A percentile compares a stretch with the other conserved stretches of the same genome.
Evolutionary conservation across 2,329 filamentous ascomycete species (phyloP).

Genomic region (Chaetomium olivaceum): DNA sequence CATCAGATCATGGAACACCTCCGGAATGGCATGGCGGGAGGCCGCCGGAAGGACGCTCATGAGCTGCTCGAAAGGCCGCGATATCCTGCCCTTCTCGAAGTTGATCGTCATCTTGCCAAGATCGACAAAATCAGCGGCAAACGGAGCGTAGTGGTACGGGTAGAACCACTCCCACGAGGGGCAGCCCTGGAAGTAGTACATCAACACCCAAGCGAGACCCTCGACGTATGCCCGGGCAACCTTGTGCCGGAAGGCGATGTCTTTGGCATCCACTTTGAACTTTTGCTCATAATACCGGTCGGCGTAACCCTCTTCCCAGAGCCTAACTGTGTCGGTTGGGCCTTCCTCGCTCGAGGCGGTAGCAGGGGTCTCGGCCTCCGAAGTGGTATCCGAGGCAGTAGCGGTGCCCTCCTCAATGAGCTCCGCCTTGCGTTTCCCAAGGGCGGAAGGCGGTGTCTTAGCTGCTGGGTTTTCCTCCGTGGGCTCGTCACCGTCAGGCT

Average conservation of each 20-base stretch:
- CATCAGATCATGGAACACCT: constrained; percentile 90
- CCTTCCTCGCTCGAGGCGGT: constrained; percentile 61
- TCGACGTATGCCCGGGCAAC: constrained; percentile 92
- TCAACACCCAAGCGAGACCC: constrained; percentile 89
- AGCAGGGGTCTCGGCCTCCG: constrained; percentile 48
- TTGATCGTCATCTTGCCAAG: constrained; percentile 74
- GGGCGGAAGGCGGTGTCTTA: constrained; percentile 33
- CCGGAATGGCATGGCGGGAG: constrained; percentile 86
- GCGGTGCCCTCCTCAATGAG: constrained; percentile 62
- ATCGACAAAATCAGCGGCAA: constrained; percentile 90
- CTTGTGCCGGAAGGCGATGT: constrained; percentile 82
- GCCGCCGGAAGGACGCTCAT: constrained; percentile 97
- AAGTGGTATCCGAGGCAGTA: constrained; percentile 59
- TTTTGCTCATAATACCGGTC: constrained; percentile 98
- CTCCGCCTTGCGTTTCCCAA: constrained; percentile 73
- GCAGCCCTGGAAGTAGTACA: constrained; percentile 98
- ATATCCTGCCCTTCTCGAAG: constrained; percentile 83
- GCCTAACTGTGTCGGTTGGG: constrained; percentile 75
- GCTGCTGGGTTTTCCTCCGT: constrained; percentile 20
- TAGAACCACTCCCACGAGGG: constrained; percentile 99
- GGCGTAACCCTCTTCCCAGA: constrained; percentile 95
- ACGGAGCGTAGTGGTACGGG: constrained; percentile 96
- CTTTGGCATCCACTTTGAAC: constrained; percentile 78
- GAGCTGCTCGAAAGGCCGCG: constrained; percentile 91
- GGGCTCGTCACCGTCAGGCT: constrained; percentile 21